Conservation (phyloP, 495 filamentous ascomycete species). For the Penicillium ucsense region DNA sequence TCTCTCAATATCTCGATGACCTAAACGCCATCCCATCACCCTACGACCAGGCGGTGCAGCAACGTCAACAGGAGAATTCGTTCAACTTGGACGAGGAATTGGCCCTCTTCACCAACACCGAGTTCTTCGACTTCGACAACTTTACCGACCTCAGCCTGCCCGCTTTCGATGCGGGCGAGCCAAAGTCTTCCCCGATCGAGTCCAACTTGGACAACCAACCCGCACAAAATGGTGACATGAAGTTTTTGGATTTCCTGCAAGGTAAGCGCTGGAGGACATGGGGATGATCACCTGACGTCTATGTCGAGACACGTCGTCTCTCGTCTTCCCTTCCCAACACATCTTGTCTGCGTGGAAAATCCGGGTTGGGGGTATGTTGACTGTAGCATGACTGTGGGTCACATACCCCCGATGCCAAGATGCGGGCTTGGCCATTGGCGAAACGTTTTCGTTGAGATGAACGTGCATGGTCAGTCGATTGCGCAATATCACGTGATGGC, state of each 20-base stretch:
- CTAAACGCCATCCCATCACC: conserved; percentile 67
- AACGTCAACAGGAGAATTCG: conserved; percentile 40
- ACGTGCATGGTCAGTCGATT: conserved; percentile 9
- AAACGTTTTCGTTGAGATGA: no score
- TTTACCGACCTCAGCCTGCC: conserved; percentile 35
- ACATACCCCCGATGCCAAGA: no score
- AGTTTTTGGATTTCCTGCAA: conserved; percentile 37
- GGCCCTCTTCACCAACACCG: conserved; percentile 83
- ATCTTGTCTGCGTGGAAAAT: not conserved
- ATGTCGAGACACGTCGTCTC: conserved; percentile 3
- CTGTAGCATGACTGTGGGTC: no score
- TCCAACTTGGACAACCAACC: conserved; percentile 5
- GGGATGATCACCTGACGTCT: conserved; percentile 1
- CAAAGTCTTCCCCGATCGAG: conserved; percentile 17
- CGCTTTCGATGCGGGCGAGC: conserved; percentile 25
- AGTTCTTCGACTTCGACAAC: conserved; percentile 86
- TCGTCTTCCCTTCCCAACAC: not conserved
- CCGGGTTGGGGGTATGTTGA: no score
- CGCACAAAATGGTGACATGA: conserved; percentile 24
- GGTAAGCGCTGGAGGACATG: conserved; percentile 24
- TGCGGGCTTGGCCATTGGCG: no score
- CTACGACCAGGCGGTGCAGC: conserved; percentile 53
- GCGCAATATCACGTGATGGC: conserved; percentile 36
- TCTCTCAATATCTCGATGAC: conserved; percentile 80
- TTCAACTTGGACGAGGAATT: conserved; percentile 66